Evolutionary conservation across 192 early-diverging fungal genomes (phyloP).

Genomic region (Coemansia sp.): DNA sequence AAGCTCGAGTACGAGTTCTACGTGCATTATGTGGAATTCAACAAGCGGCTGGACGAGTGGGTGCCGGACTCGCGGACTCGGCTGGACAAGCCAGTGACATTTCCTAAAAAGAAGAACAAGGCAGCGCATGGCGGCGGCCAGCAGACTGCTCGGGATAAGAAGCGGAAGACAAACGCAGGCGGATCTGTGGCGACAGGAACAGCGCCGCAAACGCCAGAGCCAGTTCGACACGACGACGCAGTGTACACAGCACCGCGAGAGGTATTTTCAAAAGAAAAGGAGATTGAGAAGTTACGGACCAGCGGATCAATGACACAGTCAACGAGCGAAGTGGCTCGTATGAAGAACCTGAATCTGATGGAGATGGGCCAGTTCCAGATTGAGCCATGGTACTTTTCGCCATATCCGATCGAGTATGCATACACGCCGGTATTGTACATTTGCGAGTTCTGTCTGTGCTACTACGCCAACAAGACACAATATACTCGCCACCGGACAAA

Average conservation of each 20-base stretch:
- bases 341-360: conserved; percentile 93
- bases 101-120: conserved; percentile 67
- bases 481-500: conserved; percentile 81
- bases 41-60: conserved; percentile 99
- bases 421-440: conserved; percentile 79
- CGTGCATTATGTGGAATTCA: conserved; percentile 95
- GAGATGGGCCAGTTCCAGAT: conserved; percentile 90
- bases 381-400: conserved; percentile 99
- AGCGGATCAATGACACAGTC: conserved; percentile 97
- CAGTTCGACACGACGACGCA: conserved; percentile 44
- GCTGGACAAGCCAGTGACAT: conserved; percentile 66
- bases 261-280: conserved; percentile 88
- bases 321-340: conserved; percentile 85
- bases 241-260: conserved; percentile 42
- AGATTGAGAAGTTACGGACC: conserved; percentile 92
- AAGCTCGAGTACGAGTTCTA: conserved; percentile 72
- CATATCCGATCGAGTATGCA: conserved; percentile 88
- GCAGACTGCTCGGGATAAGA: conserved; percentile 44
- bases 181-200: conserved; percentile 45
- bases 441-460: conserved; percentile 94
- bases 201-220: conserved; percentile 46
- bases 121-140: conserved; percentile 20
- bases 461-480: conserved; percentile 69
- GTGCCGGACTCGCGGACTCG: conserved; percentile 67
- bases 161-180: conserved; percentile 54